Conservation (phyloP, 331 rosid genomes). For the Quercus lobata region DNA sequence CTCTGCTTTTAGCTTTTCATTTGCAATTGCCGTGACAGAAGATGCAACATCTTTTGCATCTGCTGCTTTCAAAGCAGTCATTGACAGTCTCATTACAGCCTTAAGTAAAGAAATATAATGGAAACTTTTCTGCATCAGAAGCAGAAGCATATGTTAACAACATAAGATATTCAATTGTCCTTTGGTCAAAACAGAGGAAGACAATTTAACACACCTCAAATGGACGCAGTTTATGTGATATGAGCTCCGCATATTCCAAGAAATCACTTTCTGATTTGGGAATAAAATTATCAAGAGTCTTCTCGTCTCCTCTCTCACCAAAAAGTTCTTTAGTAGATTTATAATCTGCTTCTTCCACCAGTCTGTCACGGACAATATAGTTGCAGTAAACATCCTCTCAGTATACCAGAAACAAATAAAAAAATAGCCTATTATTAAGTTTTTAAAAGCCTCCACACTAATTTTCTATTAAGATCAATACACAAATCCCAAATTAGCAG, state of each 20-base stretch:
- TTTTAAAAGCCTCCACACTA: background rate
- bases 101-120: slow-evolving; percentile 77
- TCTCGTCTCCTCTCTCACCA: slow-evolving; percentile 51
- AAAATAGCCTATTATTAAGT: background rate
- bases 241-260: slow-evolving; percentile 84
- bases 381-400: slow-evolving; percentile 2
- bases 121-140: slow-evolving; percentile 70
- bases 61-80: slow-evolving; percentile 73
- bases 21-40: slow-evolving; percentile 83
- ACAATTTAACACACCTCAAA: slow-evolving; percentile 52
- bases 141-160: no score
- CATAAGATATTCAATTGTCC: background rate
- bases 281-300: slow-evolving; percentile 78
- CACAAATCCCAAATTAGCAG: background rate
- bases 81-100: slow-evolving; percentile 77
- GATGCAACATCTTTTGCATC: slow-evolving; percentile 95
- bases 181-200: background rate
- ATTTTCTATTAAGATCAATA: background rate
- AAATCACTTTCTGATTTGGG: slow-evolving; percentile 92
- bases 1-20: slow-evolving; percentile 87
- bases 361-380: slow-evolving; percentile 34
- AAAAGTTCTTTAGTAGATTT: slow-evolving; percentile 81
- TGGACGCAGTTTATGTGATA: slow-evolving; percentile 60
- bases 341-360: slow-evolving; percentile 91
- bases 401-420: background rate